Conservation (phyloP, 1,139 yeast species). For the Zhuliangozyma blackwelliae region DNA sequence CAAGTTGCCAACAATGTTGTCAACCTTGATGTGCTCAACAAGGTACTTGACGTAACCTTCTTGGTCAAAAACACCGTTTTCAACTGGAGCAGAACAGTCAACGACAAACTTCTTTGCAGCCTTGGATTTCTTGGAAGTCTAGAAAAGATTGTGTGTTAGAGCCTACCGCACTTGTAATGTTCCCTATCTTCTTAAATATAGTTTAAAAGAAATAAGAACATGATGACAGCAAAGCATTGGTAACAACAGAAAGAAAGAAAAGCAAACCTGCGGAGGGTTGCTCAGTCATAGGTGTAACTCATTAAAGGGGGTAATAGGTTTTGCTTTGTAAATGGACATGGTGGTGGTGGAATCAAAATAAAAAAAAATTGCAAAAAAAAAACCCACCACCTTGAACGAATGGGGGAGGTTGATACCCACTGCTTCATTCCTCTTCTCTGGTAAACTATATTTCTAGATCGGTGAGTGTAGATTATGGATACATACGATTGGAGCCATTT, state of each 20-base stretch:
- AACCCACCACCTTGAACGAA: too few species aligned
- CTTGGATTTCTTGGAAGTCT: slow-evolving; percentile 78
- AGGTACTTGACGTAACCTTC: slow-evolving; percentile 97
- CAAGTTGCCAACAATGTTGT: slow-evolving; percentile 93
- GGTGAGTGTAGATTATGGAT: slow-evolving; percentile 11
- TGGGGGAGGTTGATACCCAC: too few species aligned
- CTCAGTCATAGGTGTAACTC: too few species aligned
- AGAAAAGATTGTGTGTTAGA: slow-evolving; percentile 26
- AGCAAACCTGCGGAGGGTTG: too few species aligned
- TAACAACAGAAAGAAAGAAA: too few species aligned
- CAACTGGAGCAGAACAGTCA: slow-evolving; percentile 97
- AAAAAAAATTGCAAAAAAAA: too few species aligned
- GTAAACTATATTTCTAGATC: too few species aligned
- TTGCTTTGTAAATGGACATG: too few species aligned
- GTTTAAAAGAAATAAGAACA: slow-evolving; percentile 11
- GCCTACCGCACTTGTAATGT: slow-evolving; percentile 54
- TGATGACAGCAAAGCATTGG: slow-evolving; percentile 14
- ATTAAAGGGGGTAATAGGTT: too few species aligned
- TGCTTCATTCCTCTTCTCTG: too few species aligned
- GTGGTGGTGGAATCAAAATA: too few species aligned
- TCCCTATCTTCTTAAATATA: slow-evolving; percentile 13
- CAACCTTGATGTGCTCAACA: slow-evolving; percentile 99
- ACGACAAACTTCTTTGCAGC: slow-evolving; percentile 89
- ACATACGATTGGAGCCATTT: slow-evolving; percentile 92
- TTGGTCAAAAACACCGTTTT: slow-evolving; percentile 96